Evolutionary conservation across 805 yeast genomes (phyloP).

Genomic region (Sugiyamaella valdiviana): DNA sequence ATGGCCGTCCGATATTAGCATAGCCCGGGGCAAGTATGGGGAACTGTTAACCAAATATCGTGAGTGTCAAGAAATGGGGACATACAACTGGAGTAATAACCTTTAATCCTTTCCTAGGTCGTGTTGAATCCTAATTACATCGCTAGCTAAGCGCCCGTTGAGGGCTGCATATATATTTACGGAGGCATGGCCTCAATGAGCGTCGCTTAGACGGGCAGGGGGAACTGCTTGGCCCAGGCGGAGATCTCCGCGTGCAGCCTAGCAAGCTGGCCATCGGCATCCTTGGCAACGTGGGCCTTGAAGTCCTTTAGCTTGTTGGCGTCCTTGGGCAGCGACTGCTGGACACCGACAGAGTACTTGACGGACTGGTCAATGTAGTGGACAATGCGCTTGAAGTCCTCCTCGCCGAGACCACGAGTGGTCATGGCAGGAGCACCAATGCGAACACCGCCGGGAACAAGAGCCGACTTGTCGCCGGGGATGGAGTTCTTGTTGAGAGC

Average conservation of each 20-base stretch:
- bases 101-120: background rate
- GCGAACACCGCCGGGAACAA: slow-evolving; percentile 95
- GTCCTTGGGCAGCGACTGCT: slow-evolving; percentile 75
- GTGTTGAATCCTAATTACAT: background rate
- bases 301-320: slow-evolving; percentile 95
- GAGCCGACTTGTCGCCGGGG: slow-evolving; percentile 95
- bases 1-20: no score
- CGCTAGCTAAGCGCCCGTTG: background rate
- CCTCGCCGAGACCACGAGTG: slow-evolving; percentile 89
- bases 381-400: slow-evolving; percentile 75
- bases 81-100: no score
- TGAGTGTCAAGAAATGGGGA: no score
- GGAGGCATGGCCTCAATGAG: background rate
- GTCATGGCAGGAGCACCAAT: slow-evolving; percentile 99
- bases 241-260: slow-evolving; percentile 70
- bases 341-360: slow-evolving; percentile 65
- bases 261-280: slow-evolving; percentile 63
- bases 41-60: no score
- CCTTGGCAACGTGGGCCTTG: slow-evolving; percentile 65
- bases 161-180: background rate
- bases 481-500: slow-evolving; percentile 96
- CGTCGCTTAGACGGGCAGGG: slow-evolving; percentile 32
- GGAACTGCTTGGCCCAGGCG: slow-evolving; percentile 66
- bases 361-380: slow-evolving; percentile 77
- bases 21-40: no score